Evolutionary conservation across 2,329 filamentous ascomycete genomes (phyloP).

Genomic region (Rugonectria rugulosa): DNA sequence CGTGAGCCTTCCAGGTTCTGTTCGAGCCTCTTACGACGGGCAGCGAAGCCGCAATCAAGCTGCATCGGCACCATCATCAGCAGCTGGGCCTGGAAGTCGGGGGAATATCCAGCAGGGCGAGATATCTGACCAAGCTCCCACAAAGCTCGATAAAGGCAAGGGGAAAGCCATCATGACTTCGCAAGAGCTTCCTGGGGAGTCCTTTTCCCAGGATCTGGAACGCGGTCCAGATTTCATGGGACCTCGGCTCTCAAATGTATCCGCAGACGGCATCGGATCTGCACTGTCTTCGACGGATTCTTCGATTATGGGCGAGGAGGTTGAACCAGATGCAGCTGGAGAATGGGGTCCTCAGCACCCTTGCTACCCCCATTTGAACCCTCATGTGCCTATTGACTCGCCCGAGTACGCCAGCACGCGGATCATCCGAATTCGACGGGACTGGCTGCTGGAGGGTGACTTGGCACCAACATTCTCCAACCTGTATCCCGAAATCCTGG

Average conservation of each 20-base stretch:
- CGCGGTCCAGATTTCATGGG: constrained; percentile 57
- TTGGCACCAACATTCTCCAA: constrained; percentile 93
- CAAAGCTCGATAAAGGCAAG: constrained; percentile 59
- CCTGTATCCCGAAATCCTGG: constrained; percentile 93
- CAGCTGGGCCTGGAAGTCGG: constrained; percentile 27
- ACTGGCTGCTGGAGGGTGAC: constrained; percentile 91
- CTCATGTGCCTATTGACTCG: constrained; percentile 83
- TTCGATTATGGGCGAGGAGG: constrained; percentile 69
- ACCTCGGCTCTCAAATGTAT: constrained; percentile 56
- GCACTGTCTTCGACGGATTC: constrained; percentile 64
- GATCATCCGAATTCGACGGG: constrained; percentile 88
- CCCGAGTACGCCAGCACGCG: constrained; percentile 79
- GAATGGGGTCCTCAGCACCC: constrained; percentile 95
- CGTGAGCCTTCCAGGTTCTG: constrained; percentile 61
- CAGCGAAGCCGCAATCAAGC: constrained; percentile 49
- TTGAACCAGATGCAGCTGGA: constrained; percentile 72
- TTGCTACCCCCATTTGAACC: constrained; percentile 92
- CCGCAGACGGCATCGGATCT: constrained; percentile 61
- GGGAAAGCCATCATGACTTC: constrained; percentile 56
- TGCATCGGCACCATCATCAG: constrained; percentile 30
- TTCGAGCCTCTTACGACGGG: constrained; percentile 63
- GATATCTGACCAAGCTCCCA: constrained; percentile 21
- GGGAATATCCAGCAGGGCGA: constrained; percentile 19
- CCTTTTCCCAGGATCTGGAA: constrained; percentile 62
- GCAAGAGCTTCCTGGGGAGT: constrained; percentile 44